Conservation (phyloP, 2,329 filamentous ascomycete species). For the Thielaviopsis euricoi region DNA sequence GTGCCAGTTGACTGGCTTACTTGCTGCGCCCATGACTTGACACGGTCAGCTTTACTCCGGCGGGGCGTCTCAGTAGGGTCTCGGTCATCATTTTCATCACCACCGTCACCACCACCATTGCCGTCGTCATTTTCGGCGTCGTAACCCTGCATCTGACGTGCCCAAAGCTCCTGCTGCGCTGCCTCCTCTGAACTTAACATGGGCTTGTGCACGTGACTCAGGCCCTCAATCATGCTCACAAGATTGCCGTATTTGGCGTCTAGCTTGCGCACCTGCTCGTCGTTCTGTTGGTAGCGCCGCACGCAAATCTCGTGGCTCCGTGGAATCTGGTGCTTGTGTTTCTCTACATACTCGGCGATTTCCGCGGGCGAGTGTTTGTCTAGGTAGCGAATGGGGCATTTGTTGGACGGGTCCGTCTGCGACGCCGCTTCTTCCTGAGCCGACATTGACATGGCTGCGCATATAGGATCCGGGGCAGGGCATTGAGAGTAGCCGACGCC, state of each 20-base stretch:
- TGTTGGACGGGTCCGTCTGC: constrained; percentile 35
- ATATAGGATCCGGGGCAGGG: constrained; percentile 38
- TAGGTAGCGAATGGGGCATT: constrained; percentile 84
- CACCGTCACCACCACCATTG: background rate
- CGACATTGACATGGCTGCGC: constrained; percentile 37
- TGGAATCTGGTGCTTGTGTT: constrained; percentile 86
- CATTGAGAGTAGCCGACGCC: constrained; percentile 18
- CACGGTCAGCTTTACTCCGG: constrained; percentile 39
- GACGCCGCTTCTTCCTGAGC: constrained; percentile 35
- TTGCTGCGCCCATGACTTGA: constrained; percentile 72
- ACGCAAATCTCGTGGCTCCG: constrained; percentile 89
- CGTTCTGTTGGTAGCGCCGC: constrained; percentile 73
- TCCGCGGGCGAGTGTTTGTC: constrained; percentile 88
- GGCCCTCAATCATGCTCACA: constrained; percentile 83
- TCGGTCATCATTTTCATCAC: constrained; percentile 23
- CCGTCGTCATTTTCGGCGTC: constrained; percentile 29
- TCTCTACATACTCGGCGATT: constrained; percentile 83
- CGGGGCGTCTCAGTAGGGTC: background rate
- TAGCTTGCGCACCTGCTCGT: constrained; percentile 68
- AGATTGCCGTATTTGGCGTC: constrained; percentile 90
- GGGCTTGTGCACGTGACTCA: constrained; percentile 74
- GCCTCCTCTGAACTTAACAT: constrained; percentile 50
- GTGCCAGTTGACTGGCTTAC: constrained; percentile 37
- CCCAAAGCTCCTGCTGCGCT: constrained; percentile 22
- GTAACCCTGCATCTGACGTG: constrained; percentile 19